A percentile compares a stretch with the other conserved stretches of the same genome.
Evolutionary conservation across 768 basidiomycete species (phyloP).

Genomic region (Suillus subaureus): DNA sequence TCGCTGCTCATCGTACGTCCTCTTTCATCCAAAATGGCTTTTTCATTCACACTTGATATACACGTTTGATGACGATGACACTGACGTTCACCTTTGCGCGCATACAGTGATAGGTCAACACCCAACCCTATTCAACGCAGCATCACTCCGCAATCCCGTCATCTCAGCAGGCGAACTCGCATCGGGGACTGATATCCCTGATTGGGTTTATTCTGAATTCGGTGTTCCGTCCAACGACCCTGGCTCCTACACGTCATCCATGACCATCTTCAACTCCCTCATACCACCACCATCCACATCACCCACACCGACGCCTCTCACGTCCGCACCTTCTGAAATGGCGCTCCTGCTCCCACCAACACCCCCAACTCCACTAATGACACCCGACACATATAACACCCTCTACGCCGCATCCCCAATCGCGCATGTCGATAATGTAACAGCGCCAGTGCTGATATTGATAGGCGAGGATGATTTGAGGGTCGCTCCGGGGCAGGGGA

Average conservation of each 20-base stretch:
- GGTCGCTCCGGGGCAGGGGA: not conserved
- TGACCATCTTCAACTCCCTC: not conserved
- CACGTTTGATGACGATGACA: not conserved
- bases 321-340: no score
- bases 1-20: conserved; percentile 49
- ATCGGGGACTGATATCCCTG: conserved; percentile 63
- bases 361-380: conserved; percentile 35
- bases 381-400: conserved; percentile 43
- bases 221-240: conserved; percentile 31
- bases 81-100: not conserved
- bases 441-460: conserved; percentile 52
- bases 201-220: conserved; percentile 58
- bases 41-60: not conserved
- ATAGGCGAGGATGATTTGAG: not conserved
- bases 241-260: not conserved
- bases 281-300: not conserved
- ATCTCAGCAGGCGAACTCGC: conserved; percentile 57
- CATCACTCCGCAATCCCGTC: conserved; percentile 70
- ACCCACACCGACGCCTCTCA: not conserved
- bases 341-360: no score
- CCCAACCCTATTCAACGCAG: conserved; percentile 64
- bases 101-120: conserved; percentile 60
- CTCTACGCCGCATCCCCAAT: conserved; percentile 61
- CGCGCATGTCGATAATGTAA: conserved; percentile 49
- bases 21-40: not conserved